Evolutionary conservation across 2,329 filamentous ascomycete species (phyloP), one percentile per base, ranked within the genome.

Genomic region (Venturia aucupariae): DNA sequence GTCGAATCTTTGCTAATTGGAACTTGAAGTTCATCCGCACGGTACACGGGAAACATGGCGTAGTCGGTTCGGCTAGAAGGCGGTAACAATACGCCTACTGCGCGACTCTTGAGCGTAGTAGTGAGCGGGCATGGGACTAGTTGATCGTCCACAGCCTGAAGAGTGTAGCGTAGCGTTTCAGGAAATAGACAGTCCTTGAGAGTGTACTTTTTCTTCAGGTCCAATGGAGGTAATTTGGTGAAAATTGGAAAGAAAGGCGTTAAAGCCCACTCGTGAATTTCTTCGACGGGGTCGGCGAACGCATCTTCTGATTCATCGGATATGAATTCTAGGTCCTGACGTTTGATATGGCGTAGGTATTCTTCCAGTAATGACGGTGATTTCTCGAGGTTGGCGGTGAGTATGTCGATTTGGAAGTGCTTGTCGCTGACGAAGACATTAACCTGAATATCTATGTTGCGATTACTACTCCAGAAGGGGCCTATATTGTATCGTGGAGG

Each of bases 341-440:
- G 66, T 67, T 68, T 59, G 51, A 68, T 64, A 64, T 68, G 67
- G 55, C 62, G 67, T 63, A 68, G 57, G 65, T 68, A 68, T 61
- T 67, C 64, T 62, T 68, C 65, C 44, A 67, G 65, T 62, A 68
- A 57, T 60, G 51, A 54, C 51, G 65, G 67, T 62, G 64, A 67
- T 59, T 57, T 62, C 65, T 67, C 64, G 46, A 68, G 67, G 65
- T 68, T 67, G 44, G 65, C 66, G 48, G 67, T 66, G 64, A 67
- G 63, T 35, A 67, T 64, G 59, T 68, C 60, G 60, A 68, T 65
- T 41, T 62, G 66, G 64, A 68, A 64, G 60, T 67, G 65, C 54
- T 63, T 67, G 64, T 67, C 62, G 65, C 67, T 60, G 60, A 68
- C 65, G 64, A 57, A 62, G 62, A 67, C 64, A 39, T 68, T 68